Conservation (phyloP, 2,329 filamentous ascomycete species). For the Arthrobotrys megalospora region DNA sequence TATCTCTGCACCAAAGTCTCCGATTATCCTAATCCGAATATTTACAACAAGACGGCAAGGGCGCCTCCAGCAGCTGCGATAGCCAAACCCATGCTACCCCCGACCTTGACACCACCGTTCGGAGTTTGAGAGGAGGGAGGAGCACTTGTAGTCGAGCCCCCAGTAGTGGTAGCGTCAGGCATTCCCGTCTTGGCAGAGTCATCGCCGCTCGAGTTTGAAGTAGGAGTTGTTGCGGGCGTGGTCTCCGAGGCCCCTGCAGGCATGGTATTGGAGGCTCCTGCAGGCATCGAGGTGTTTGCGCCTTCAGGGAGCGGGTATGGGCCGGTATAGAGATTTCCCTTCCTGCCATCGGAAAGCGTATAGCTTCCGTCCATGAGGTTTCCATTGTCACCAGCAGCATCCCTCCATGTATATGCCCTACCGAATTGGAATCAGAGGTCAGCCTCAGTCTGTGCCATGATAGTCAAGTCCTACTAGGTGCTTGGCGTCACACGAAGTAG, state of each 20-base stretch:
- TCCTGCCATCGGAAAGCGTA: slow-evolving; percentile 38
- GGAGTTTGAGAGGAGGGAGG: slow-evolving; percentile 35
- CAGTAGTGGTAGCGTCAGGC: slow-evolving; percentile 8
- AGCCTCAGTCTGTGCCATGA: slow-evolving; percentile 1
- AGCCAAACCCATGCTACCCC: slow-evolving; percentile 13
- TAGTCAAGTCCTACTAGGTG: neutral
- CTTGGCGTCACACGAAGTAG: neutral
- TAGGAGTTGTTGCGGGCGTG: neutral
- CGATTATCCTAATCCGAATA: neutral
- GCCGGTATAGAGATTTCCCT: slow-evolving; percentile 43
- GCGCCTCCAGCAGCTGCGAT: slow-evolving; percentile 27
- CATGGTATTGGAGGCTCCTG: neutral
- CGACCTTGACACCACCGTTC: slow-evolving; percentile 30
- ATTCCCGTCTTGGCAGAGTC: slow-evolving; percentile 14
- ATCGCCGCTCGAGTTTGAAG: neutral
- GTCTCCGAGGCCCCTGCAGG: too few relatives aligned
- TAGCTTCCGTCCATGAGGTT: slow-evolving; percentile 45
- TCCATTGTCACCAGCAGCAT: slow-evolving; percentile 38
- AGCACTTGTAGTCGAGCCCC: slow-evolving; percentile 10
- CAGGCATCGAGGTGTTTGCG: neutral
- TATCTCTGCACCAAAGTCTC: neutral
- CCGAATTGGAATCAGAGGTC: neutral
- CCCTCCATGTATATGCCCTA: slow-evolving; percentile 41
- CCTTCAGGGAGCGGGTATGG: slow-evolving; percentile 42
- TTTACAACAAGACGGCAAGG: slow-evolving; percentile 28